phyloP scores from a whole-genome alignment of 352 stramenopile genomes.

The Globisporangium heterothallicum region DNA sequence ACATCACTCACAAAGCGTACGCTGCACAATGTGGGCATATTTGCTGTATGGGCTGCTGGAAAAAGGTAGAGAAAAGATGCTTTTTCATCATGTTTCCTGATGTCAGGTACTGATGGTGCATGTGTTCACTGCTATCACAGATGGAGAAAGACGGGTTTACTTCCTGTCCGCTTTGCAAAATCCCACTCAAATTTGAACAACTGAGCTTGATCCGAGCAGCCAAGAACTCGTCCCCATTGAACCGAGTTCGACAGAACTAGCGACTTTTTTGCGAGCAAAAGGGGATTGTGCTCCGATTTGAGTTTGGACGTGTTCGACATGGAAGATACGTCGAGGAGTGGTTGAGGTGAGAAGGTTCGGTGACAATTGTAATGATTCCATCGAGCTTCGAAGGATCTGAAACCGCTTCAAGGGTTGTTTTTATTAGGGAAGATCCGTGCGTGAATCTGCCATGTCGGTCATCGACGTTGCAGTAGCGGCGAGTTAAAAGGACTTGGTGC shows the following conservation, averaged over 20 bases:
- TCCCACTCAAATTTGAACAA: conserved; percentile 59
- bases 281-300: neutral
- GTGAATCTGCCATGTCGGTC: too few species aligned
- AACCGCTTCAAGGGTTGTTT: neutral
- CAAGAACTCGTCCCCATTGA: conserved; percentile 20
- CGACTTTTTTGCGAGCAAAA: neutral
- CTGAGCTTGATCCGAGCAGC: conserved; percentile 69
- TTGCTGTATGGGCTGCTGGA: conserved; percentile 78
- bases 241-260: neutral
- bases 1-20: conserved; percentile 72
- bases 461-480: neutral
- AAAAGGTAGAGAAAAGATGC: conserved; percentile 46
- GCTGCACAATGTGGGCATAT: conserved; percentile 79
- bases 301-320: neutral
- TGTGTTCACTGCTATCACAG: conserved; percentile 19
- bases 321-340: neutral
- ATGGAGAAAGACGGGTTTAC: conserved; percentile 74
- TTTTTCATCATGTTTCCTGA: conserved; percentile 9
- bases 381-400: neutral
- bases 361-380: too few species aligned
- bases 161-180: conserved; percentile 73
- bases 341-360: too few species aligned
- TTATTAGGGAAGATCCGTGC: too few species aligned
- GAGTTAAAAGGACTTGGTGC: too few species aligned
- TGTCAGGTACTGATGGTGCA: too few species aligned